Conservation (phyloP, 2,329 filamentous ascomycete species). For the Diaporthe sp. region DNA sequence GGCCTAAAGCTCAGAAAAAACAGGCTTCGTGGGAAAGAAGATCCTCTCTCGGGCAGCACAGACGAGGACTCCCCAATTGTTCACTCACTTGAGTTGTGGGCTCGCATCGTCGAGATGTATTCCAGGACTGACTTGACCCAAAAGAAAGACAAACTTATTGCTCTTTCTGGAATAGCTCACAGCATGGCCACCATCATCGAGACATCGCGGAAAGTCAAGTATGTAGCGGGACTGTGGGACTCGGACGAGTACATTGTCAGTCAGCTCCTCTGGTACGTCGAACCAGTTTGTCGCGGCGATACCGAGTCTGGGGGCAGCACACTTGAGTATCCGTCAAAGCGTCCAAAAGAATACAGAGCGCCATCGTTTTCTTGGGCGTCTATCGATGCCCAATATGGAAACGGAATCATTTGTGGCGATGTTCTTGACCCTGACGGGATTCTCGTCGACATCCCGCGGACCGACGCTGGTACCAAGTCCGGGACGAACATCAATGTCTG, state of each 20-base stretch:
- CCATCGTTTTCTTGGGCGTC: constrained; percentile 37
- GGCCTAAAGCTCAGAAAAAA: neutral
- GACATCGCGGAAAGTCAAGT: neutral
- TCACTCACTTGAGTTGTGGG: constrained; percentile 22
- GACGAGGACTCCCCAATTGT: neutral
- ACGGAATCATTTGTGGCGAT: constrained; percentile 5
- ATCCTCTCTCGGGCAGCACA: neutral
- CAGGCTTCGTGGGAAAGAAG: neutral
- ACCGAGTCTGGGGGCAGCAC: neutral
- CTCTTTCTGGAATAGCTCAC: constrained; percentile 36
- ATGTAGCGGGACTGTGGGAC: constrained; percentile 35
- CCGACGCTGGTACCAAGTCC: neutral
- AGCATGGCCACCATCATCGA: constrained; percentile 10
- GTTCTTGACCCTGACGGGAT: neutral
- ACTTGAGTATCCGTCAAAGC: neutral
- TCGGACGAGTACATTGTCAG: neutral
- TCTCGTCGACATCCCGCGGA: constrained; percentile 1
- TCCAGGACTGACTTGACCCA: constrained; percentile 21
- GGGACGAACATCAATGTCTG: neutral
- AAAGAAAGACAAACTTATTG: constrained; percentile 38
- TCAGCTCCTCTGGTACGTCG: constrained; percentile 27
- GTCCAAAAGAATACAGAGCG: constrained; percentile 25
- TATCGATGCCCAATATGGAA: constrained; percentile 9
- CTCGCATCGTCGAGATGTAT: constrained; percentile 24
- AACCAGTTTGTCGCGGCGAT: neutral